Evolutionary conservation across 345 rosid species (phyloP).

Genomic region (Hevea brasiliensis): DNA sequence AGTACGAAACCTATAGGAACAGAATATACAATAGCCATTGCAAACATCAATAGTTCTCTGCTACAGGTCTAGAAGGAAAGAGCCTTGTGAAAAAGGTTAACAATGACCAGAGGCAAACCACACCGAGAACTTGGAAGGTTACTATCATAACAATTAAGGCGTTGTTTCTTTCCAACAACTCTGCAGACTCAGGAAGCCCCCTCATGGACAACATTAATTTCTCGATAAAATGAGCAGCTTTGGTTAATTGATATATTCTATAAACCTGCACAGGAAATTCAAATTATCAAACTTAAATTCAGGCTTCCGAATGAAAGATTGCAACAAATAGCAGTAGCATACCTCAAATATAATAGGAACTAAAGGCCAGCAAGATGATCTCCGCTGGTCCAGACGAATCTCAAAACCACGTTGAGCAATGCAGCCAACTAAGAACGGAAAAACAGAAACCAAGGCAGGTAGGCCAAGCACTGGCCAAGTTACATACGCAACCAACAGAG

Average conservation of each 20-base stretch:
- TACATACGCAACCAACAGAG: conserved; percentile 51
- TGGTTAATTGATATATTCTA: conserved; percentile 78
- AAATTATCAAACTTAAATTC: conserved; percentile 16
- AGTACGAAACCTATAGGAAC: background rate
- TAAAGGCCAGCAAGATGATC: conserved; percentile 84
- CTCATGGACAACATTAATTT: conserved; percentile 62
- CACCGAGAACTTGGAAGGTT: conserved; percentile 65
- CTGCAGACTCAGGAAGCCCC: conserved; percentile 49
- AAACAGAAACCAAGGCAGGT: conserved; percentile 60
- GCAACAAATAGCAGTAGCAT: background rate
- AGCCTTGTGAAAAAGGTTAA: conserved; percentile 74
- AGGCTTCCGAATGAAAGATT: conserved; percentile 8
- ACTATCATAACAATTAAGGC: conserved; percentile 65
- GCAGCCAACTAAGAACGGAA: conserved; percentile 75
- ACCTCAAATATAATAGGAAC: conserved; percentile 87
- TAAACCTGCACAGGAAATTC: conserved; percentile 56
- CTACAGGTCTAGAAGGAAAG: conserved; percentile 80
- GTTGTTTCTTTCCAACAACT: conserved; percentile 49
- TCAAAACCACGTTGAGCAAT: conserved; percentile 67
- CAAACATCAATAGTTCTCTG: conserved; percentile 59
- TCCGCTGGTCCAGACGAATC: conserved; percentile 45
- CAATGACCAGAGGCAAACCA: conserved; percentile 82
- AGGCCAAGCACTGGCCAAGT: conserved; percentile 74
- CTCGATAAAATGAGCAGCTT: conserved; percentile 73
- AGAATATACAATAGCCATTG: background rate